These are phyloP conservation scores for Bipolaris zeicola DNA, from an alignment of 2,329 filamentous ascomycete species.

Conservation along the genomic window DNA sequence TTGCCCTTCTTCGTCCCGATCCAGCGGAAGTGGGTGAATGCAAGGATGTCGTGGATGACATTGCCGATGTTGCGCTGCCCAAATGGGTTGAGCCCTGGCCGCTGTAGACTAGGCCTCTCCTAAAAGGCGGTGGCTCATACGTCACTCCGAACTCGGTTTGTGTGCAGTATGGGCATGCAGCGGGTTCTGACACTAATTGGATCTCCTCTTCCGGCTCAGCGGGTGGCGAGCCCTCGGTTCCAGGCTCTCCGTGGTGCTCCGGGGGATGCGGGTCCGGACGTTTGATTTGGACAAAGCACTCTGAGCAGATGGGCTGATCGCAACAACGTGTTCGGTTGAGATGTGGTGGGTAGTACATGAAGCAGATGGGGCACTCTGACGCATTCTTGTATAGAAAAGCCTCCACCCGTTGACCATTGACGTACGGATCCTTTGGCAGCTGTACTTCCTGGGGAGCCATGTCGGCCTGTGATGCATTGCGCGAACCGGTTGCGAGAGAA, in stretches of 20 bases:
- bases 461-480: slow-evolving; percentile 74
- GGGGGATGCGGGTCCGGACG: slow-evolving; percentile 88
- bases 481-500: slow-evolving; percentile 76
- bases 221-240: slow-evolving; percentile 40
- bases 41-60: slow-evolving; percentile 85
- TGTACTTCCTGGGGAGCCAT: slow-evolving; percentile 77
- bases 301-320: slow-evolving; percentile 94
- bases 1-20: slow-evolving; percentile 62
- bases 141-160: slow-evolving; percentile 96
- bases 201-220: slow-evolving; percentile 58
- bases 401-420: slow-evolving; percentile 93
- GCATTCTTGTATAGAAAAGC: slow-evolving; percentile 93
- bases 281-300: slow-evolving; percentile 99
- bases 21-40: slow-evolving; percentile 59
- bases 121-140: slow-evolving; percentile 87
- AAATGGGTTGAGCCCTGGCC: slow-evolving; percentile 59
- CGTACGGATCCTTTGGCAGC: slow-evolving; percentile 80
- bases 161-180: slow-evolving; percentile 92
- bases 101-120: slow-evolving; percentile 77
- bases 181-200: slow-evolving; percentile 85
- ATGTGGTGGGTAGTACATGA: slow-evolving; percentile 92
- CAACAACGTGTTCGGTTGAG: slow-evolving; percentile 94
- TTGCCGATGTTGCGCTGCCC: slow-evolving; percentile 67
- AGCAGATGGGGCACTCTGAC: slow-evolving; percentile 92
- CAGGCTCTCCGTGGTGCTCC: slow-evolving; percentile 66